Conservation (phyloP, 75 land plant species). For the Azolla pinnata region DNA sequence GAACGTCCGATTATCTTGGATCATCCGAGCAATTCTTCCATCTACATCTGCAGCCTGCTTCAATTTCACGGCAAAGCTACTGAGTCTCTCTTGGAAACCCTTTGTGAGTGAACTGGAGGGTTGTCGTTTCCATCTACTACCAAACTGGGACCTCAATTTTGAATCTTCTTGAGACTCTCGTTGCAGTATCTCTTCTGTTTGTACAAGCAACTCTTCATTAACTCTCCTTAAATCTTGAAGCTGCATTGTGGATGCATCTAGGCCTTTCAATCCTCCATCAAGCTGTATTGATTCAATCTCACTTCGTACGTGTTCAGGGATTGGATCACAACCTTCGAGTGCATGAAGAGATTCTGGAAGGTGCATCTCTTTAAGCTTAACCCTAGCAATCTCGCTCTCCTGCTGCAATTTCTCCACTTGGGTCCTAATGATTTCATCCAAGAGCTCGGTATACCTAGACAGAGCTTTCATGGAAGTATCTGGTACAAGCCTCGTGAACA, state of each 20-base stretch:
- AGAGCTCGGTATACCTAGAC: constrained; percentile 95
- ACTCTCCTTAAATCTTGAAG: constrained; percentile 86
- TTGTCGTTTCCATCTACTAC: constrained; percentile 92
- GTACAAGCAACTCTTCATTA: constrained; percentile 86
- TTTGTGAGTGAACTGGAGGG: constrained; percentile 87
- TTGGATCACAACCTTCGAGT: constrained; percentile 58
- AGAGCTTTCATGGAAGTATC: constrained; percentile 86
- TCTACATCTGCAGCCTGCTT: constrained; percentile 97
- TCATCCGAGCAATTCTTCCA: constrained; percentile 76
- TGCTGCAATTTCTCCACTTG: constrained; percentile 92
- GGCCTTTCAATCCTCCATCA: constrained; percentile 80
- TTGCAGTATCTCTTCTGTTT: constrained; percentile 86
- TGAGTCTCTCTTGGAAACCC: constrained; percentile 76
- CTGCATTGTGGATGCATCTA: constrained; percentile 76
- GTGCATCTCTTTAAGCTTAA: constrained; percentile 90
- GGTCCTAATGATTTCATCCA: constrained; percentile 80
- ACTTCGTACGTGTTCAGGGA: constrained; percentile 71
- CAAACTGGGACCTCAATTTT: constrained; percentile 87
- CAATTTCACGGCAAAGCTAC: constrained; percentile 83
- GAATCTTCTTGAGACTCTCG: constrained; percentile 87
- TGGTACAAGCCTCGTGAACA: constrained; percentile 85
- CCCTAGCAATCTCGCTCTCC: constrained; percentile 88
- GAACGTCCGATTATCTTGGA: constrained; percentile 60
- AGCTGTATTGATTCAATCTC: constrained; percentile 92
- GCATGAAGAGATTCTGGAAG: constrained; percentile 90